Evolutionary conservation across 202 grass and related monocot genomes (phyloP).

Genomic region (Brachypodium distachyon): DNA sequence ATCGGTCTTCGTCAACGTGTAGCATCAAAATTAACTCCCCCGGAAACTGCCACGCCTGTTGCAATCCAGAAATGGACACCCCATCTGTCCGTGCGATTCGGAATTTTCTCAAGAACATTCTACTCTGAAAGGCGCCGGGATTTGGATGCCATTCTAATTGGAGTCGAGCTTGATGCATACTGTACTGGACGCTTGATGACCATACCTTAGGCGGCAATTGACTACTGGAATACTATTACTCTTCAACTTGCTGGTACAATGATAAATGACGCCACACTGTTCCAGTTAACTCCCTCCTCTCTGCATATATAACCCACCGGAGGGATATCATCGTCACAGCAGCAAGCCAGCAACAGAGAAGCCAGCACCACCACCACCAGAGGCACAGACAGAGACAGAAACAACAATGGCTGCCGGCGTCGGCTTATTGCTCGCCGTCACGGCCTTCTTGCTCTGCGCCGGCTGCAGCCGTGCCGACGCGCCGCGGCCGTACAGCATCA

Average conservation of each 20-base stretch:
- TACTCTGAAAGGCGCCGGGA: background rate
- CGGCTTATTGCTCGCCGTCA: conserved; percentile 14
- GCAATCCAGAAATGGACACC: background rate
- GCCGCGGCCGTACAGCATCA: background rate
- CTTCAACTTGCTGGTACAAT: no score
- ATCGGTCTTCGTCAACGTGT: no score
- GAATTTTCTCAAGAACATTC: background rate
- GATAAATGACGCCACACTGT: background rate
- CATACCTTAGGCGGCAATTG: background rate
- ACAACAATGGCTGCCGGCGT: background rate
- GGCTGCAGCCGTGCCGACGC: background rate
- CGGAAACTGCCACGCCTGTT: background rate
- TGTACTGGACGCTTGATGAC: background rate
- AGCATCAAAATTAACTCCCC: background rate
- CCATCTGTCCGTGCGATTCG: background rate
- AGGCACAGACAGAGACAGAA: no score
- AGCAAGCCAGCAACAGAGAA: conserved; percentile 7
- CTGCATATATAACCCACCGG: background rate
- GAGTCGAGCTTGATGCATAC: background rate
- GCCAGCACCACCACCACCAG: background rate
- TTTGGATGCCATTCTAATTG: background rate
- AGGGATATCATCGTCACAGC: no score
- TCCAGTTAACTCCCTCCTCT: background rate
- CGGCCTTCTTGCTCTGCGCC: conserved; percentile 24
- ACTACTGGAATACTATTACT: background rate